phyloP scores from a whole-genome alignment of 306 rosid species.

The Ziziphus jujuba region DNA sequence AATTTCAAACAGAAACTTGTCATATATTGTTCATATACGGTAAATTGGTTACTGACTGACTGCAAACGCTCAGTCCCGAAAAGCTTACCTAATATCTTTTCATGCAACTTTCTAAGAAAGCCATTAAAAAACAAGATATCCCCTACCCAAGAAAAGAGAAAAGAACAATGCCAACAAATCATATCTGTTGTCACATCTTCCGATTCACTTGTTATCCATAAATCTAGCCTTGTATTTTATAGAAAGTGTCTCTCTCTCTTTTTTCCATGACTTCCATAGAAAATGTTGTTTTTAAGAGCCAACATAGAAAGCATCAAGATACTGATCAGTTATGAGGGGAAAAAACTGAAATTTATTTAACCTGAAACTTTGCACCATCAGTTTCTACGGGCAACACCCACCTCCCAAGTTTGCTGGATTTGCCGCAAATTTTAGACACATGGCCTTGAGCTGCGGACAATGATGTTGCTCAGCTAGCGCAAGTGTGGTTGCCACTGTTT shows the following conservation, averaged over 20 bases:
- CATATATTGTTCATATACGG: neutral
- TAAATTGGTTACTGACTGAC: neutral
- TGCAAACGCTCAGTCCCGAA: constrained; percentile 6
- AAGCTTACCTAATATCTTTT: constrained; percentile 23
- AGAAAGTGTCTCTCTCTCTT: neutral
- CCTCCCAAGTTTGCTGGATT: constrained; percentile 78
- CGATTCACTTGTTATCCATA: too few species aligned
- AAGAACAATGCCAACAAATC: too few species aligned
- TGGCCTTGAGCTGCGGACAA: constrained; percentile 71
- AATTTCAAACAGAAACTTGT: neutral
- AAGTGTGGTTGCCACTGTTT: constrained; percentile 73
- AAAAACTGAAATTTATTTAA: constrained; percentile 25
- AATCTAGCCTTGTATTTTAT: too few species aligned
- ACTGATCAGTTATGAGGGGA: constrained; percentile 9
- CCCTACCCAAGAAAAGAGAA: too few species aligned
- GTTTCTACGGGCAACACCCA: constrained; percentile 45
- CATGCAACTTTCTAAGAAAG: neutral
- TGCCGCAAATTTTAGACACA: constrained; percentile 70
- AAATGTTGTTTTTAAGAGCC: neutral
- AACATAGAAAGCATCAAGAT: neutral
- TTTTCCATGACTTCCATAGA: constrained; percentile 10
- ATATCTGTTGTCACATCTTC: too few species aligned
- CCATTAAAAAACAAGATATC: too few species aligned
- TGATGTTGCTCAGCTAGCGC: constrained; percentile 78
- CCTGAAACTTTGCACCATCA: constrained; percentile 30